A percentile compares a stretch with the other conserved stretches of the same genome.
Evolutionary conservation across 768 basidiomycete genomes (phyloP).

Genomic region (Lepiota venenata): DNA sequence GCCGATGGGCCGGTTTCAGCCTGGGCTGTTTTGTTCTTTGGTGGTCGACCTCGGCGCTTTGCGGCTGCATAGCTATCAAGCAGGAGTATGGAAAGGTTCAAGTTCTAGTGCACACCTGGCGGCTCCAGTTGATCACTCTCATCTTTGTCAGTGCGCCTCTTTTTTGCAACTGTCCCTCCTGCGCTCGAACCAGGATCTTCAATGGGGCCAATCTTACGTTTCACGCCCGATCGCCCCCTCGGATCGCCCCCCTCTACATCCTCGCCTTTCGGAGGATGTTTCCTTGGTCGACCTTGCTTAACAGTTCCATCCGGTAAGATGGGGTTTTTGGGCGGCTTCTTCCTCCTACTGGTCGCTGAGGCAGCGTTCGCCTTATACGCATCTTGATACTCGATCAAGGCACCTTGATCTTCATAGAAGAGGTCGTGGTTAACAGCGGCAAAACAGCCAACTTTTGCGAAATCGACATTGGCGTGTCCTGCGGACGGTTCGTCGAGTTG

Average conservation of each 20-base stretch:
- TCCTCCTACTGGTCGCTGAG: slow-evolving; percentile 19
- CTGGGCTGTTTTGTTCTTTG: slow-evolving; percentile 17
- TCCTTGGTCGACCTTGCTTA: slow-evolving; percentile 60
- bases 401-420: slow-evolving; percentile 52
- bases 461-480: slow-evolving; percentile 42
- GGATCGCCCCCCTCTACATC: background rate
- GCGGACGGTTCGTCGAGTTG: slow-evolving; percentile 51
- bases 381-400: slow-evolving; percentile 47
- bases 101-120: background rate
- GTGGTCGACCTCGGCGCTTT: slow-evolving; percentile 40
- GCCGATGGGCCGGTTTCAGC: background rate
- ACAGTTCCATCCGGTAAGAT: slow-evolving; percentile 45
- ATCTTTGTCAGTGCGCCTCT: background rate
- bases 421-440: slow-evolving; percentile 32
- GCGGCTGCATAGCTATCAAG: slow-evolving; percentile 10
- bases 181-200: background rate
- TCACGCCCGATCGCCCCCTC: background rate
- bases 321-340: slow-evolving; percentile 40
- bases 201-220: background rate
- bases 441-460: slow-evolving; percentile 55
- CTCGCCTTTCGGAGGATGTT: slow-evolving; percentile 22
- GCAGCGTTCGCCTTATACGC: slow-evolving; percentile 31
- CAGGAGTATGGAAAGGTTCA: background rate
- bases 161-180: background rate
- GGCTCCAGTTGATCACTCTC: background rate